Base-by-base conservation (phyloP, 495 filamentous ascomycete species). In the Xylaria flabelliformis region DNA sequence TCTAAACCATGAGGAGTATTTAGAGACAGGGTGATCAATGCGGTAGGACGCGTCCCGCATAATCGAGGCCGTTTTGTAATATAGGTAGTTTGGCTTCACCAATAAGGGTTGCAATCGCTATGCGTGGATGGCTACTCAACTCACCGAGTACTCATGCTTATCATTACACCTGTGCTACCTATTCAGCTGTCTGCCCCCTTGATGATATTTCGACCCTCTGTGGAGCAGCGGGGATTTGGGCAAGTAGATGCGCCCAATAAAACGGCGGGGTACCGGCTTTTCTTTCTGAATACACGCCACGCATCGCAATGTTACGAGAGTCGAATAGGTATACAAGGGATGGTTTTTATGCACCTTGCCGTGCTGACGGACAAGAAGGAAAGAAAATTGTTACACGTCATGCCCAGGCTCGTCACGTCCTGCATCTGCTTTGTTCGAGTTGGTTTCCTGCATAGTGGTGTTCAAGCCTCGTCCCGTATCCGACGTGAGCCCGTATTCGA, bases 221-320 rank as follows among this genome's bases (percentile, higher is more conserved):
- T 61, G 58, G 58, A 39, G 58, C 17, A 39, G 58, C 58, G 55
- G 55, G 55, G n/a, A 5, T 15, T 26, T 8, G 4, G 17, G 21
- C 21, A 53, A 53, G 50, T 59, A 59, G 29, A 59, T 59, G 55
- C 55, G 29, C 13, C 55, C 26, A 59, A 59, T 59, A 36, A 36
- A 59, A 59, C 1, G 21, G 24, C 26, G 24, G 53, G 17, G 17
- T 56, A 29, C 24, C 4, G 21, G 13, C 3, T 29, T 26, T 3
- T 0, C n/a, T 7, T 50, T 1, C 17, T 50, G 5, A 51, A 51
- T 12, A 51, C 50, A 9, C n/a, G 50, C 21, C 4, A 26, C 4
- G 12, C 9, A 26, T 12, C 50, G 50, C 21, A 51, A 51, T 8
- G 5, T 21, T 10, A 7, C 17, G n/a, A 19, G n/a, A n/a, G 21